Percentiles rank a stretch among this genome's conserved stretches.
phyloP scores from a whole-genome alignment of 495 filamentous ascomycete species.

The Penicillium bovifimosum region DNA sequence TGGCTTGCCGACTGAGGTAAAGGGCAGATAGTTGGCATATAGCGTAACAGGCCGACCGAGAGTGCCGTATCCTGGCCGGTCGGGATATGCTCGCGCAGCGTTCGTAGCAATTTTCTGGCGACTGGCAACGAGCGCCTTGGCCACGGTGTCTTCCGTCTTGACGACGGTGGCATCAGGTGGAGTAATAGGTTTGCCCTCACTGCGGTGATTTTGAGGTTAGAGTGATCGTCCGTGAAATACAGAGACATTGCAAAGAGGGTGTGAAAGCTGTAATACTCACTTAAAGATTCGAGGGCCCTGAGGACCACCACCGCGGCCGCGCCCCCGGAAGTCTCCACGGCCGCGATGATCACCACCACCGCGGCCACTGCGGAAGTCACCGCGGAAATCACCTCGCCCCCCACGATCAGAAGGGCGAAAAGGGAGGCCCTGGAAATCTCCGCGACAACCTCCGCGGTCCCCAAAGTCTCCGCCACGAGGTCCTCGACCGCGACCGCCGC shows the following conservation, averaged over 20 bases:
- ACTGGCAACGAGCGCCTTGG: constrained; percentile 22
- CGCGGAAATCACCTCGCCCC: not conserved
- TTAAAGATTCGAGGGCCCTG: constrained; percentile 2
- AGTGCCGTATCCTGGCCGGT: constrained; percentile 56
- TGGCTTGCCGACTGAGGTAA: constrained; percentile 35
- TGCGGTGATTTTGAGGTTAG: no score
- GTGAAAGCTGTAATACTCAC: not conserved
- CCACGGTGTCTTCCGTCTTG: constrained; percentile 27
- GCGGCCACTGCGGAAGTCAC: not conserved
- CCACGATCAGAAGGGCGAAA: no score
- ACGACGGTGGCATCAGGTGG: constrained; percentile 21
- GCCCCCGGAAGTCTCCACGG: not conserved
- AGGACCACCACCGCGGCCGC: not conserved
- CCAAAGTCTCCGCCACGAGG: no score
- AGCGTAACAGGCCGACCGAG: constrained; percentile 47
- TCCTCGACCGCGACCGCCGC: not conserved
- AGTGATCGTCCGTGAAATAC: no score
- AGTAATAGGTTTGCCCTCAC: constrained; percentile 14
- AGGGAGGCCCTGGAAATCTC: not conserved
- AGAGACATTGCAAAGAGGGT: no score
- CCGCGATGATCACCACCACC: constrained; percentile 7
- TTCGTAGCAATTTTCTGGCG: constrained; percentile 7
- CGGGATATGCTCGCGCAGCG: constrained; percentile 23
- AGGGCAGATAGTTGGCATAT: constrained; percentile 60
- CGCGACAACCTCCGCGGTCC: not conserved